Base-by-base conservation (phyloP, 371 early-diverging fungal species). In the Entomophthora muscae region DNA sequence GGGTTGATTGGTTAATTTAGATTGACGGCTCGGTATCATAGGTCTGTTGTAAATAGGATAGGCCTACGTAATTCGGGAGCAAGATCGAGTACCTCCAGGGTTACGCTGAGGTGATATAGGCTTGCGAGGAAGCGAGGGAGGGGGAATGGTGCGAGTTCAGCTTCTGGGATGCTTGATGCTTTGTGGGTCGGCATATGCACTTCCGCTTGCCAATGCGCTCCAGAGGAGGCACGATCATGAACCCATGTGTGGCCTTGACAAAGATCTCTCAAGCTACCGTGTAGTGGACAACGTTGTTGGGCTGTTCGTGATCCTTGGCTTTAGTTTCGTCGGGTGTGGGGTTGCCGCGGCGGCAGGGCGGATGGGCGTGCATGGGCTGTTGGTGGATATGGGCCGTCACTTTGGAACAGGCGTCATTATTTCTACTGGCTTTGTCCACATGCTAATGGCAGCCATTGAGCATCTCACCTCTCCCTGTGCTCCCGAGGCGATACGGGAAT, bases 341-440 rank as follows among this genome's bases (percentile, higher is more conserved):
- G 1, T 61, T 17, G 28, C 61, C 3, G 59, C 65, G 21, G 31
- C 24, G 29, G 52, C 52, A 22, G 29, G 32, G 32, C 12, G 52
- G 3, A 42, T 53, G 1, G 30, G 30, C 2, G 24, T 60, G 17
- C 33, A 53, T 29, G 27, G 52, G 10, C 26, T n/a, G n/a, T n/a
- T n/a, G n/a, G n/a, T 56, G 3, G 57, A 57, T 21, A 12, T 74
- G 42, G 74, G 75, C 61, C 84, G 81, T 67, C 75, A 76, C 67
- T 76, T 89, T 65, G 86, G 89, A 59, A 83, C 85, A 1, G 90
- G 90, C 61, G 81, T 90, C 5, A 85, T 90, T 57, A 74, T 89
- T 61, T 78, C 86, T 0, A 86, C 86, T 3, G 88, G 83, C 3
- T 84, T 89, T 59, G 77, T 90, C 65, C 90, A 90, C 70, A 75